Evolutionary conservation across 495 filamentous ascomycete genomes (phyloP).

Genomic region (Tuber melanosporum): DNA sequence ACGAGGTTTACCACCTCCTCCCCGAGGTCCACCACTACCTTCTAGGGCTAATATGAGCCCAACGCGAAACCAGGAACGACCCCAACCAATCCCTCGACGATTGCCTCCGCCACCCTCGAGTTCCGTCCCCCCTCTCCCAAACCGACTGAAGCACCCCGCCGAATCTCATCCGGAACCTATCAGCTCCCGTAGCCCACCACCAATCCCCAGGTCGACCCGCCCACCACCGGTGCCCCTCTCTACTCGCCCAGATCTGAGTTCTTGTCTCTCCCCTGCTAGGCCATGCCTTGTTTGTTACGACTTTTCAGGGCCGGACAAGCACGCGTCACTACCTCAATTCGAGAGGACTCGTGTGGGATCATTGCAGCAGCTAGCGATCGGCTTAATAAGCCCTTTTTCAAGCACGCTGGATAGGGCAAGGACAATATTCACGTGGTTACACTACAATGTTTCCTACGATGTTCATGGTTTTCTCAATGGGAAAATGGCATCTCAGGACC

Average conservation of each 20-base stretch:
- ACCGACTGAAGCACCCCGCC: background rate
- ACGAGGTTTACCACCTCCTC: background rate
- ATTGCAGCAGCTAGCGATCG: slow-evolving; percentile 62
- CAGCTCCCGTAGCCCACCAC: slow-evolving; percentile 45
- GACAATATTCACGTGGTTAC: slow-evolving; percentile 87
- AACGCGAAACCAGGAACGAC: background rate
- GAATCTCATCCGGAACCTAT: slow-evolving; percentile 27
- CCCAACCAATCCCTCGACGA: background rate
- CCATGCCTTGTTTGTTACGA: slow-evolving; percentile 77
- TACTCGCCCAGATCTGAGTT: slow-evolving; percentile 24
- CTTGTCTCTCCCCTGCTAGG: slow-evolving; percentile 30
- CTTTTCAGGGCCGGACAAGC: slow-evolving; percentile 70
- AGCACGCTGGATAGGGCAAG: slow-evolving; percentile 84
- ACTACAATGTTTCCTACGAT: slow-evolving; percentile 89
- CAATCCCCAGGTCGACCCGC: slow-evolving; percentile 46
- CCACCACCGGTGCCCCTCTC: slow-evolving; percentile 34
- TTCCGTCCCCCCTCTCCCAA: slow-evolving; percentile 2
- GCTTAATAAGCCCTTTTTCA: slow-evolving; percentile 70
- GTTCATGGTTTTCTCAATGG: slow-evolving; percentile 65
- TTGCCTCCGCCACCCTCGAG: slow-evolving; percentile 23
- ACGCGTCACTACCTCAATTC: slow-evolving; percentile 56
- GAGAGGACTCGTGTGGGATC: slow-evolving; percentile 21
- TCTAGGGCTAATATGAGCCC: background rate
- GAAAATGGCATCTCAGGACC: slow-evolving; percentile 58
- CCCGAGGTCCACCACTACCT: background rate